Conservation (phyloP, 345 rosid species). For the Pistacia vera region DNA sequence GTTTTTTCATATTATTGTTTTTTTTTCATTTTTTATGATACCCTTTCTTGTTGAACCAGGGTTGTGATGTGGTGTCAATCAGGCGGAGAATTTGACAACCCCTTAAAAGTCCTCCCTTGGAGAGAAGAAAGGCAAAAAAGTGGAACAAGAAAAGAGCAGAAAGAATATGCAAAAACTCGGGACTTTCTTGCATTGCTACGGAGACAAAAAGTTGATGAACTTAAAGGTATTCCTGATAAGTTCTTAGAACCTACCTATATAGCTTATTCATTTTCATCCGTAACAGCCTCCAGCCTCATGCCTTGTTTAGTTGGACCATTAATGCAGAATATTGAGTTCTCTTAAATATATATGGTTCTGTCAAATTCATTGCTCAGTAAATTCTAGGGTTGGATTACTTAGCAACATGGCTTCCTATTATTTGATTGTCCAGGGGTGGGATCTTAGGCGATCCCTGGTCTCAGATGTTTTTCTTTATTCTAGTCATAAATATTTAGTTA, state of each 20-base stretch:
- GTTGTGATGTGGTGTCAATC: conserved; percentile 75
- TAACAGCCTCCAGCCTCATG: neutral
- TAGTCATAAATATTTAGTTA: neutral
- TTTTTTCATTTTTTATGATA: too few relatives aligned
- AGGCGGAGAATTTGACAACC: conserved; percentile 86
- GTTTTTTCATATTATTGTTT: too few relatives aligned
- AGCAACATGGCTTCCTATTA: neutral
- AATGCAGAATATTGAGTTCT: neutral
- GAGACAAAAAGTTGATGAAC: conserved; percentile 90
- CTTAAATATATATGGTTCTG: neutral
- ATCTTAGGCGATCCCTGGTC: neutral
- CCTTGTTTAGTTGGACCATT: conserved; percentile 9
- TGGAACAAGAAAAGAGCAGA: conserved; percentile 99
- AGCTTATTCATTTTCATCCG: neutral
- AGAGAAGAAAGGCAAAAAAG: conserved; percentile 90
- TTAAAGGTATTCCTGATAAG: conserved; percentile 54
- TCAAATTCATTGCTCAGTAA: conserved; percentile 9
- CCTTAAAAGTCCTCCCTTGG: too few relatives aligned
- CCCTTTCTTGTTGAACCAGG: too few relatives aligned
- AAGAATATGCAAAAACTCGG: conserved; percentile 94
- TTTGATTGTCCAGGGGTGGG: neutral
- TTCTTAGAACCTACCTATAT: neutral
- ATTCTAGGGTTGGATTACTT: neutral
- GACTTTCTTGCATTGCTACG: conserved; percentile 76
- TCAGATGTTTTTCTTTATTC: conserved; percentile 3